Evolutionary conservation across 768 basidiomycete genomes (phyloP), one percentile per base, ranked within the genome.

Genomic region (Boletus subparvulus): DNA sequence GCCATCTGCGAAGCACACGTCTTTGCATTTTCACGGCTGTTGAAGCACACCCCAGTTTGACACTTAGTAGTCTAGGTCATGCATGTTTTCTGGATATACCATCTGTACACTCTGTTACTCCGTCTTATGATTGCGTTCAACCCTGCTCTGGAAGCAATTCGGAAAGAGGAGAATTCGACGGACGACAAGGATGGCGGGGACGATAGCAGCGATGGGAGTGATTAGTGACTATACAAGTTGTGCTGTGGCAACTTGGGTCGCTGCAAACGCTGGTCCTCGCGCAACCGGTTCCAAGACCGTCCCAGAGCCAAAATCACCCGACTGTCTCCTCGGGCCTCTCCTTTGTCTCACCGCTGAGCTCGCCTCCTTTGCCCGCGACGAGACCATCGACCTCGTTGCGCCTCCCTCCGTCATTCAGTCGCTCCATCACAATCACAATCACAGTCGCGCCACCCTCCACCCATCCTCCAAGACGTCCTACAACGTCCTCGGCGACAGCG

Each of bases 281-380:
- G 77, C 75, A 47, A 76, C 77, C 2, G 86, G 86, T 0, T 79
- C 81, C 17, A 87, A 85, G 66, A 69, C 77, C 14, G 75, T 88
- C 6, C 88, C 88, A 0, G 82, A 88, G 26, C 76, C 78, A n/a
- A 92, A 88, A 66, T 78, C 82, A 14, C 90, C 91, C 0, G 85
- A 93, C 43, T 93, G 91, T 66, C 78, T 99, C 10, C 82, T 86
- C 0, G 21, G 95, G 95, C 0, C 78, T 98, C 24, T 81, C 92
- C 0, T 89, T 99, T 66, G 96, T 99, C 21, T 99, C 61, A 98
- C 97, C 0, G 97, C 95, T 16, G 96, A 99, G 64, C 74, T 98
- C 45, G 83, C 80, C 46, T 89, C 88, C 56, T 85, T 98, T 61
- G 86, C 92, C 2, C 81, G 97, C 37, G 92, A 98, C 3, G 94